Evolutionary conservation across 1,139 yeast species (phyloP).

Genomic region (Pichia sp.): DNA sequence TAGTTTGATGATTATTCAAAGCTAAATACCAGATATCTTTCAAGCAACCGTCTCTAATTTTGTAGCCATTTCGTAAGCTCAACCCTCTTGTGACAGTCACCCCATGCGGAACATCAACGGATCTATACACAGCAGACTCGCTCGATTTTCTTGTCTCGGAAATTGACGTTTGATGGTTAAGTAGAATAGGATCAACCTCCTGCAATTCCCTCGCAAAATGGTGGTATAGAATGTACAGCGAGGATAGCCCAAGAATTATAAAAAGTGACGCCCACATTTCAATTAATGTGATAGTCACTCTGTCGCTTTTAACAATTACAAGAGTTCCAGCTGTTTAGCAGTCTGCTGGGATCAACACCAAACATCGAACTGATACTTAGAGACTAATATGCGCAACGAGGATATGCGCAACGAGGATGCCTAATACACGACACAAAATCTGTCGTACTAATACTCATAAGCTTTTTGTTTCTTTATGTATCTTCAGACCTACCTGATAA

Average conservation of each 20-base stretch:
- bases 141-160: conserved; percentile 51
- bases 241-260: not conserved
- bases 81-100: conserved; percentile 62
- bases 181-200: conserved; percentile 56
- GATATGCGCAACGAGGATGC: not conserved
- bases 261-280: not conserved
- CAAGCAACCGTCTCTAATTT: conserved; percentile 62
- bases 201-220: conserved; percentile 31
- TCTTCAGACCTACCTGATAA: too few relatives aligned
- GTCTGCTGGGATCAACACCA: too few relatives aligned
- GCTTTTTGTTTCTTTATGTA: too few relatives aligned
- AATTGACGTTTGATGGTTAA: conserved; percentile 54
- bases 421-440: not conserved
- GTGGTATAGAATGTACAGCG: not conserved
- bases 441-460: not conserved
- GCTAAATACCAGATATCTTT: conserved; percentile 59
- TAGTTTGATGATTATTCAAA: conserved; percentile 17
- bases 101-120: conserved; percentile 59
- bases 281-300: too few relatives aligned
- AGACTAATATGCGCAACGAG: not conserved
- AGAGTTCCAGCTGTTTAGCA: too few relatives aligned
- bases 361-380: too few relatives aligned
- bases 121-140: conserved; percentile 64
- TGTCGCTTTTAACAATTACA: too few relatives aligned
- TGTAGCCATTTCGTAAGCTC: conserved; percentile 57